Evolutionary conservation across 371 early-diverging fungal genomes (phyloP).

Genomic region (Lichtheimia ramosa): DNA sequence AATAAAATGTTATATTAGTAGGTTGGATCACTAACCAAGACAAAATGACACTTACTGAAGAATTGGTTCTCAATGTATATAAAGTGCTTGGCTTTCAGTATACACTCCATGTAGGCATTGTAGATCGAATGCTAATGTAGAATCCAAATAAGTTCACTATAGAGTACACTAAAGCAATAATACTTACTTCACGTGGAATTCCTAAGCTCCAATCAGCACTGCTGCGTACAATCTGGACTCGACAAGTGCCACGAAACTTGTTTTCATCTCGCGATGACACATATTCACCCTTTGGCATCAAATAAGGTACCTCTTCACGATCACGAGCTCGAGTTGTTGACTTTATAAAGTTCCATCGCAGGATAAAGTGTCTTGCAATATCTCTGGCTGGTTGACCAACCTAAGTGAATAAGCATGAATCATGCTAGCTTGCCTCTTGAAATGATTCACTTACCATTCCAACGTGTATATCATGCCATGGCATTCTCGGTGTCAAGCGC

Average conservation of each 20-base stretch:
- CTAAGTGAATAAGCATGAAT: slow-evolving; percentile 14
- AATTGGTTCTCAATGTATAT: slow-evolving; percentile 97
- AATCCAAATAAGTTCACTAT: background rate
- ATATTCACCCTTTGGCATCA: slow-evolving; percentile 81
- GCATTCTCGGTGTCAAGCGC: slow-evolving; percentile 72
- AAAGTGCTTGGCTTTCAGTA: slow-evolving; percentile 78
- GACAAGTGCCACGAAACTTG: slow-evolving; percentile 66
- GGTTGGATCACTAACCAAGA: too few species aligned
- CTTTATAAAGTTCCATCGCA: slow-evolving; percentile 92
- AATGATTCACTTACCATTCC: slow-evolving; percentile 51
- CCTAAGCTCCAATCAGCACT: slow-evolving; percentile 71
- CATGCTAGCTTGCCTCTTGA: background rate
- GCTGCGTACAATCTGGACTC: slow-evolving; percentile 70
- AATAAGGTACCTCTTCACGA: slow-evolving; percentile 61
- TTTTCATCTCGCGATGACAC: slow-evolving; percentile 63
- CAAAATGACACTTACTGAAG: slow-evolving; percentile 60
- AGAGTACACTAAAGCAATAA: background rate
- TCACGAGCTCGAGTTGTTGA: slow-evolving; percentile 53
- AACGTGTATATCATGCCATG: slow-evolving; percentile 92
- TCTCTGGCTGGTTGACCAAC: slow-evolving; percentile 79
- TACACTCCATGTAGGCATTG: slow-evolving; percentile 79
- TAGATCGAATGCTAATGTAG: slow-evolving; percentile 70
- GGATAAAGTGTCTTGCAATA: slow-evolving; percentile 87
- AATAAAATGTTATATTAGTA: background rate
- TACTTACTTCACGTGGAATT: slow-evolving; percentile 48